A percentile compares a stretch with the other conserved stretches of the same genome.
Conservation (phyloP, 169 alveolate genomes). For the Cystoisospora suis region DNA sequence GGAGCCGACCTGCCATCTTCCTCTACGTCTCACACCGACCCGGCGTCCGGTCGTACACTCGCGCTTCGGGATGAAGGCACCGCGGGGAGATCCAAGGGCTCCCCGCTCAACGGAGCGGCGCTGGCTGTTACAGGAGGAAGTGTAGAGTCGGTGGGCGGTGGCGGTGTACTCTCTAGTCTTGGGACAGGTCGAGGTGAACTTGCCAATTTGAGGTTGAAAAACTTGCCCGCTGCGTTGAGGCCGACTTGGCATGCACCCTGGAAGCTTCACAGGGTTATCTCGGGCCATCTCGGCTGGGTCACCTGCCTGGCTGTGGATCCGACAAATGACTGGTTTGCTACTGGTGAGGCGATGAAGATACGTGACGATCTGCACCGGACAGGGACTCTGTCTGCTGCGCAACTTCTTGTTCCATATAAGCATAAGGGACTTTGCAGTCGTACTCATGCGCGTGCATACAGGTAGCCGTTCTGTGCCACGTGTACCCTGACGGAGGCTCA, state of each 20-base stretch:
- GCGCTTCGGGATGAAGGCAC: too few species aligned
- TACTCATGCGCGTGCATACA: too few species aligned
- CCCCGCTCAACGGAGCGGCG: background rate
- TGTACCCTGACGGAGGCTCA: too few species aligned
- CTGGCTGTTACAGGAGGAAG: background rate
- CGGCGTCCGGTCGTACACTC: too few species aligned
- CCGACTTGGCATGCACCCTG: constrained; percentile 97
- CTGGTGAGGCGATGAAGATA: constrained; percentile 63
- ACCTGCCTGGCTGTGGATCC: constrained; percentile 95
- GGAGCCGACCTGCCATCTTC: background rate
- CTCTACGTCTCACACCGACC: too few species aligned
- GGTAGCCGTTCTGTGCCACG: too few species aligned
- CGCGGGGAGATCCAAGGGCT: too few species aligned
- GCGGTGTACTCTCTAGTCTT: background rate
- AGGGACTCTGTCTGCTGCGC: too few species aligned
- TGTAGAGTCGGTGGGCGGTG: background rate
- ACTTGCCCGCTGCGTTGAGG: constrained; percentile 35
- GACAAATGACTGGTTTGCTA: constrained; percentile 94
- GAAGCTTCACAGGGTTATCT: constrained; percentile 94
- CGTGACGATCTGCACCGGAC: too few species aligned
- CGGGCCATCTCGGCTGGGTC: constrained; percentile 99
- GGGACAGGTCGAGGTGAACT: constrained; percentile 40
- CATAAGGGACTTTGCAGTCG: too few species aligned
- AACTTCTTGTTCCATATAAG: too few species aligned
- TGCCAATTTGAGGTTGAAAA: background rate